Percentiles rank a stretch among this genome's conserved stretches.
phyloP scores from a whole-genome alignment of 805 yeast genomes.

The Teunomyces barrocoloradensis region DNA sequence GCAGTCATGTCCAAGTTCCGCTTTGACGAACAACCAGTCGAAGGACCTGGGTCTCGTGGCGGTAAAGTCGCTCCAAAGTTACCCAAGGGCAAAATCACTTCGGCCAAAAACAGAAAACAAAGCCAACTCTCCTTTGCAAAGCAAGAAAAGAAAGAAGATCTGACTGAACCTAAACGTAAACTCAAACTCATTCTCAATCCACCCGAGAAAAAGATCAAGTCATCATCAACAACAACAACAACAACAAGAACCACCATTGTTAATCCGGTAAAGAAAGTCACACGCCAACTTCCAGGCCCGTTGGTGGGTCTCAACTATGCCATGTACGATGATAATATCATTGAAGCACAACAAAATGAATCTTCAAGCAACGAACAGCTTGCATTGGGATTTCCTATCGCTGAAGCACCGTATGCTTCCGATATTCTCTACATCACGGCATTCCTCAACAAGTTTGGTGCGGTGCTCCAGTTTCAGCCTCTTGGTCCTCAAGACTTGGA shows the following conservation, averaged over 20 bases:
- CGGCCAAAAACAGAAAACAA: slow-evolving; percentile 21
- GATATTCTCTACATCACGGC: slow-evolving; percentile 34
- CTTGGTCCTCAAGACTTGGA: slow-evolving; percentile 41
- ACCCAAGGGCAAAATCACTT: slow-evolving; percentile 28
- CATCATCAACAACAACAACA: neutral
- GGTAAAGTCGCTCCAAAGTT: slow-evolving; percentile 21
- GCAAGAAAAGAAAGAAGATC: neutral
- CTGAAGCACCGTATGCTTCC: slow-evolving; percentile 24
- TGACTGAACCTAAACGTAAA: neutral
- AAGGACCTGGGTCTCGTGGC: slow-evolving; percentile 42
- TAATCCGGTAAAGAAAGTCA: slow-evolving; percentile 23
- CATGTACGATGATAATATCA: slow-evolving; percentile 36
- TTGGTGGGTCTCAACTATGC: slow-evolving; percentile 33
- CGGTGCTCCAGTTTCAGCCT: slow-evolving; percentile 18
- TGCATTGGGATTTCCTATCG: slow-evolving; percentile 35
- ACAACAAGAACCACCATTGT: slow-evolving; percentile 13
- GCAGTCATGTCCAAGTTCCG: slow-evolving; percentile 32
- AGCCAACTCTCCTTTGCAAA: slow-evolving; percentile 4
- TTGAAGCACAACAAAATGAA: slow-evolving; percentile 14
- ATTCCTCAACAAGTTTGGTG: slow-evolving; percentile 30
- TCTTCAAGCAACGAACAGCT: slow-evolving; percentile 19
- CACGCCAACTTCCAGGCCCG: slow-evolving; percentile 41
- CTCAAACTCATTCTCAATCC: neutral
- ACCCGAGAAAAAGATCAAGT: neutral
- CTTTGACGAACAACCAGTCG: slow-evolving; percentile 32